These are phyloP conservation scores for Aureobasidium sp. DNA, from an alignment of 2,329 filamentous ascomycete genomes.

Conservation along the genomic window DNA sequence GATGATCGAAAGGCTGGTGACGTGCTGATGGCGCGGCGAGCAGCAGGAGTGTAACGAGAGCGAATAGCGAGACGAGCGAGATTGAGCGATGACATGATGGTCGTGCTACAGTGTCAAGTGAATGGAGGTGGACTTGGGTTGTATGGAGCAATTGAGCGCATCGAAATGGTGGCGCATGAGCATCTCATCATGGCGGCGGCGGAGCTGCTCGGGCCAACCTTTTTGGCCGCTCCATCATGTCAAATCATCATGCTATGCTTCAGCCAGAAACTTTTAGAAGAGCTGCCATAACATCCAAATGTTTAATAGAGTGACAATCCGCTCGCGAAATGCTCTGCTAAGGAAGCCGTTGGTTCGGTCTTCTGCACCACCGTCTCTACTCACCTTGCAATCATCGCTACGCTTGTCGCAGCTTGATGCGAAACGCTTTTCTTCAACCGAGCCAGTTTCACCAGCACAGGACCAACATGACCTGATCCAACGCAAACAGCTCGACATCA, in stretches of 20 bases:
- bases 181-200: background rate
- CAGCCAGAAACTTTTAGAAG: background rate
- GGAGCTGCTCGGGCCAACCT: conserved; percentile 2
- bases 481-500: conserved; percentile 1
- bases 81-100: conserved; percentile 14
- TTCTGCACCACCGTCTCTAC: background rate
- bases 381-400: background rate
- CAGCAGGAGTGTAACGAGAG: conserved; percentile 15
- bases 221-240: conserved; percentile 7
- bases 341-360: background rate
- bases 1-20: conserved; percentile 36
- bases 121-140: background rate
- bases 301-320: background rate
- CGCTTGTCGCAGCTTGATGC: background rate
- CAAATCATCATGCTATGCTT: background rate
- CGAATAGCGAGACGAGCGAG: conserved; percentile 12
- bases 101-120: background rate
- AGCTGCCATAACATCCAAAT: background rate
- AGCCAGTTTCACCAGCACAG: background rate
- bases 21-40: conserved; percentile 29
- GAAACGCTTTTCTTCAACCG: conserved; percentile 11
- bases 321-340: background rate
- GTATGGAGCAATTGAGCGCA: background rate
- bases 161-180: background rate
- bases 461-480: conserved; percentile 20